Percentiles rank a stretch among this genome's conserved stretches.
Conservation (phyloP, 371 early-diverging fungal genomes). For the Syncephalis fuscata region DNA sequence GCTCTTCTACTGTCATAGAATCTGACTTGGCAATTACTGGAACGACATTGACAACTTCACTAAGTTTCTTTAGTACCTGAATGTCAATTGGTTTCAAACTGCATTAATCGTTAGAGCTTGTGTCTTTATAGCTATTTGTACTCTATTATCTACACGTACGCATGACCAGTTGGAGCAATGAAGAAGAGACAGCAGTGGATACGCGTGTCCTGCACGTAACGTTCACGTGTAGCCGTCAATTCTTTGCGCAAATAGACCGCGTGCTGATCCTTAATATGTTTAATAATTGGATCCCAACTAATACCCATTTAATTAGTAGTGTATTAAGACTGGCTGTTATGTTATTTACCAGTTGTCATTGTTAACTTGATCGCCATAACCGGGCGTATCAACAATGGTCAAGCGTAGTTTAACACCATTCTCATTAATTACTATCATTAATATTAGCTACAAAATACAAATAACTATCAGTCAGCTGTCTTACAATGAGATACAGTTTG, state of each 20-base stretch:
- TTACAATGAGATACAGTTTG: slow-evolving; percentile 59
- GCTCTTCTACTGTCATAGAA: slow-evolving; percentile 64
- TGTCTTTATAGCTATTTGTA: slow-evolving; percentile 3
- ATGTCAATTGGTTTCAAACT: slow-evolving; percentile 67
- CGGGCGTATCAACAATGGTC: slow-evolving; percentile 72
- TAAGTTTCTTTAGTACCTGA: slow-evolving; percentile 48
- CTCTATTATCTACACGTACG: slow-evolving; percentile 21
- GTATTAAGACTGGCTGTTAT: slow-evolving; percentile 1
- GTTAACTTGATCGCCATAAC: slow-evolving; percentile 70
- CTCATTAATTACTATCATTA: slow-evolving; percentile 51
- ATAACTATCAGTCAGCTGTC: neutral
- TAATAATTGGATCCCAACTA: slow-evolving; percentile 78
- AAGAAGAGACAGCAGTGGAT: slow-evolving; percentile 70
- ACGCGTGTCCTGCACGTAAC: slow-evolving; percentile 68
- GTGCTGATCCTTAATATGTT: slow-evolving; percentile 87
- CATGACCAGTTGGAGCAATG: slow-evolving; percentile 56
- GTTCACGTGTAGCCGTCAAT: slow-evolving; percentile 66
- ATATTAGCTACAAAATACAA: neutral
- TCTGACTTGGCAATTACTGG: slow-evolving; percentile 82
- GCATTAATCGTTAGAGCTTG: neutral
- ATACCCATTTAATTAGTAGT: neutral
- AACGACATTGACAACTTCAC: slow-evolving; percentile 58
- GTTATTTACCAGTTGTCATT: slow-evolving; percentile 61
- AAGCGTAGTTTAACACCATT: slow-evolving; percentile 68
- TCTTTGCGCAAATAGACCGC: slow-evolving; percentile 76